Evolutionary conservation across 352 stramenopile species (phyloP), one percentile per base, ranked within the genome.

Genomic region (Pythium coloratum): DNA sequence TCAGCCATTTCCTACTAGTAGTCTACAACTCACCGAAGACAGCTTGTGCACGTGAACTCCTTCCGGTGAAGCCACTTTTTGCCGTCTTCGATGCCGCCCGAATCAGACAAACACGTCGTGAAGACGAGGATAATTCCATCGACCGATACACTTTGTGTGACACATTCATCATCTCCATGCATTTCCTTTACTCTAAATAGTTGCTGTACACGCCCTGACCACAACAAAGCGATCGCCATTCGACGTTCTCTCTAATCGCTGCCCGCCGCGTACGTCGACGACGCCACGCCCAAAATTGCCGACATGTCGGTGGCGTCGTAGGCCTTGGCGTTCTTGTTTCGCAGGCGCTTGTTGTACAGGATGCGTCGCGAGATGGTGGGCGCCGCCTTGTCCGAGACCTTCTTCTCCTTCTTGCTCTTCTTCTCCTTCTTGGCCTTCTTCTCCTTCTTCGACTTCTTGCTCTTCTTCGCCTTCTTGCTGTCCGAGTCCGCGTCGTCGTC

Each of bases 321-420:
- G 33, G 69, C 78, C 66, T 89, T 90, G 62, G 88, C 88, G 70
- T 96, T 89, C 77, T 97, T 97, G 83, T 94, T 94, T 62, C 74
- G 77, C 55, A 93, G 76, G 13, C 86, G 85, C 71, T 91, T 92
- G 70, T 81, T 76, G 75, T 94, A 93, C 47, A 93, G 77, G 36
- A 96, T 88, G 24, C 84, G 76, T 13, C 84, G 77, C 33, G 78
- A 89, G 44, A 93, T 64, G 9, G 71, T 87, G 16, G 69, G 40
- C 20, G n/a, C 51, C 13, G 59, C 51, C 49, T 69, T 69, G 28
- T 70, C 64, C 14, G n/a, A 62, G 16, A 78, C 68, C 54, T 84
- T 86, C 70, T 90, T 88, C 49, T 73, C 73, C 59, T 78, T 80
- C 57, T 77, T 78, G 42, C 51, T 69, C 67, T 84, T 81, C 60